Conservation (phyloP, 2,329 filamentous ascomycete genomes). For the Claviceps cyperi region DNA sequence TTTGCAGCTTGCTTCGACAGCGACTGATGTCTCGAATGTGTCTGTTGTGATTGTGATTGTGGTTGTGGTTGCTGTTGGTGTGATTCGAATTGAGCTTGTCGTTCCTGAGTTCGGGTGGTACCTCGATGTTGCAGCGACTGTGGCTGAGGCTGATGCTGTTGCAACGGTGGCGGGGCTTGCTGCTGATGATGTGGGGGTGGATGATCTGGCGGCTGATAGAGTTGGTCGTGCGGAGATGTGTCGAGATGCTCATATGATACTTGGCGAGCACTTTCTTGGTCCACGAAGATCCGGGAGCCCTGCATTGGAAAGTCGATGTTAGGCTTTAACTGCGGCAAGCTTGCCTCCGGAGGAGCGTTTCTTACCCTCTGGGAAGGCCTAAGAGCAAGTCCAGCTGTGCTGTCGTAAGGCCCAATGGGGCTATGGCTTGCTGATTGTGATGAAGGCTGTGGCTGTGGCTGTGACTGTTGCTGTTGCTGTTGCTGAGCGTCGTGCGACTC, state of each 20-base stretch:
- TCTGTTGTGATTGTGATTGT: neutral
- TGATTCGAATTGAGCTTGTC: constrained; percentile 17
- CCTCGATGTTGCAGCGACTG: constrained; percentile 13
- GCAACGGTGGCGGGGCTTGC: constrained; percentile 11
- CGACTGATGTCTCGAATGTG: constrained; percentile 1
- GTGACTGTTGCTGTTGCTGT: neutral
- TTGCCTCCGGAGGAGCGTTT: constrained; percentile 31
- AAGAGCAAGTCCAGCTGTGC: constrained; percentile 33
- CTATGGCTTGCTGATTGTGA: constrained; percentile 8
- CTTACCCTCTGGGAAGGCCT: constrained; percentile 44
- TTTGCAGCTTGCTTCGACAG: constrained; percentile 19
- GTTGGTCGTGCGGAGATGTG: constrained; percentile 31
- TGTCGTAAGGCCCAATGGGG: constrained; percentile 30
- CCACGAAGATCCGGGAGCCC: constrained; percentile 21
- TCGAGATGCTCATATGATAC: constrained; percentile 30
- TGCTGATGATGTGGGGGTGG: constrained; percentile 16
- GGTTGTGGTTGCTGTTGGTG: constrained; percentile 1
- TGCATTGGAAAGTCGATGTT: constrained; percentile 26
- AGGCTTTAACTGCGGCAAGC: constrained; percentile 17
- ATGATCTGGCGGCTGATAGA: constrained; percentile 20
- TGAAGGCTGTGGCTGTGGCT: neutral
- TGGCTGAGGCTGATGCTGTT: constrained; percentile 18
- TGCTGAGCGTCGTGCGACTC: constrained; percentile 10
- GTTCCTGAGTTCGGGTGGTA: constrained; percentile 15
- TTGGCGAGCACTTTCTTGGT: constrained; percentile 30